Evolutionary conservation across 768 basidiomycete genomes (phyloP).

Genomic region (Boletales sp.): DNA sequence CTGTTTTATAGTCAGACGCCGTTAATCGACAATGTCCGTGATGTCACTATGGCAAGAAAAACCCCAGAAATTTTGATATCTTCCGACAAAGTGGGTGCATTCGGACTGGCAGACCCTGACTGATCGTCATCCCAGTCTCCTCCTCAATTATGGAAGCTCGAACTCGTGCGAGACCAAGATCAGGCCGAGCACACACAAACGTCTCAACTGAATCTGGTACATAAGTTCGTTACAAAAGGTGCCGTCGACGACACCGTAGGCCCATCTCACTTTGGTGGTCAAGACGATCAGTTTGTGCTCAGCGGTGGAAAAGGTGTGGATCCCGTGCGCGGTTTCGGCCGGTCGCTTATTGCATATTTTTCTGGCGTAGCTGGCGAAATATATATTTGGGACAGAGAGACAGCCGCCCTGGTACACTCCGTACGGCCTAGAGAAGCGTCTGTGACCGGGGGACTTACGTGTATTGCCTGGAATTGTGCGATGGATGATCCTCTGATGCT

Average conservation of each 20-base stretch:
- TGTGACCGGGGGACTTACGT: slow-evolving; percentile 64
- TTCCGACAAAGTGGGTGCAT: slow-evolving; percentile 23
- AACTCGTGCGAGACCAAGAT: slow-evolving; percentile 51
- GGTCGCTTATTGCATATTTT: neutral
- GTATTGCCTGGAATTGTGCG: slow-evolving; percentile 75
- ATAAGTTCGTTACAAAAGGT: slow-evolving; percentile 70
- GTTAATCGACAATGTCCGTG: slow-evolving; percentile 52
- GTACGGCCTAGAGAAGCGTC: slow-evolving; percentile 52
- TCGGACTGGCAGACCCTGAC: slow-evolving; percentile 10
- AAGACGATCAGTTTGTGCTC: slow-evolving; percentile 72
- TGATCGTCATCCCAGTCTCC: slow-evolving; percentile 45
- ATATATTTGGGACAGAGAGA: slow-evolving; percentile 84
- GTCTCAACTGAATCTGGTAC: slow-evolving; percentile 41
- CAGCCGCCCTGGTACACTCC: slow-evolving; percentile 66
- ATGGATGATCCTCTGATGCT: slow-evolving; percentile 49
- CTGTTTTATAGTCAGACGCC: slow-evolving; percentile 46
- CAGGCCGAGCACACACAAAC: slow-evolving; percentile 34
- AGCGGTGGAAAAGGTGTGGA: slow-evolving; percentile 69
- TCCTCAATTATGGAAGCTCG: slow-evolving; percentile 77
- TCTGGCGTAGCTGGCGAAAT: slow-evolving; percentile 63
- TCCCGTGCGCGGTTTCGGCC: too few relatives aligned
- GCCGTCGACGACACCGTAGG: slow-evolving; percentile 75
- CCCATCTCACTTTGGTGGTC: slow-evolving; percentile 79
- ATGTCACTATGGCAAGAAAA: slow-evolving; percentile 45
- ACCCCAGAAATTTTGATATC: slow-evolving; percentile 43